A percentile compares a stretch with the other conserved stretches of the same genome.
Evolutionary conservation across 345 rosid species (phyloP).

Genomic region (Passiflora organensis): DNA sequence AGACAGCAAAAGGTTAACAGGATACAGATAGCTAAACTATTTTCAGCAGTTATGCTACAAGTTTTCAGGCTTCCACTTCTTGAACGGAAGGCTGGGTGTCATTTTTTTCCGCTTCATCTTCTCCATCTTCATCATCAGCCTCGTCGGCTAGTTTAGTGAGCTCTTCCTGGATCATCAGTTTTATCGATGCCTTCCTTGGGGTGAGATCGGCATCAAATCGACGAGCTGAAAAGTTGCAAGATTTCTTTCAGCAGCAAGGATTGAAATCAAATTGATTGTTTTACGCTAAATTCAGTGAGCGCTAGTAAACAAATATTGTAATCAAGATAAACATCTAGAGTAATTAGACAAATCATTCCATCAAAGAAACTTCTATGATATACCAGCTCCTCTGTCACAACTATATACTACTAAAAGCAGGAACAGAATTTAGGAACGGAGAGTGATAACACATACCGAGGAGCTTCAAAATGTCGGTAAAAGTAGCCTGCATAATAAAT

Average conservation of each 20-base stretch:
- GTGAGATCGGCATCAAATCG: slow-evolving; percentile 43
- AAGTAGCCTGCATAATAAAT: slow-evolving; percentile 74
- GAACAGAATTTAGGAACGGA: not conserved
- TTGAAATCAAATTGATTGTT: not conserved
- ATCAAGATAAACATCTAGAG: too few relatives aligned
- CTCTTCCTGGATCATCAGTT: slow-evolving; percentile 81
- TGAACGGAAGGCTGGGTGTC: slow-evolving; percentile 14
- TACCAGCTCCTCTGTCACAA: too few relatives aligned
- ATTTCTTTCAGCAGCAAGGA: not conserved
- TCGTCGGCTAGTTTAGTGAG: slow-evolving; percentile 84
- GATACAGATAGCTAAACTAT: slow-evolving; percentile 8
- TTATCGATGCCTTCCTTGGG: slow-evolving; percentile 62
- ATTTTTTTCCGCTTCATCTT: slow-evolving; percentile 31
- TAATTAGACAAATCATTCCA: too few relatives aligned
- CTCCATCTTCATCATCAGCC: slow-evolving; percentile 60
- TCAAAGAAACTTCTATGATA: too few relatives aligned
- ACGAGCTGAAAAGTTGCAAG: slow-evolving; percentile 40
- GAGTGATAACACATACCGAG: slow-evolving; percentile 54
- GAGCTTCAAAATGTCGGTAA: slow-evolving; percentile 74
- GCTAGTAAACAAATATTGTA: too few relatives aligned
- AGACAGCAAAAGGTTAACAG: not conserved
- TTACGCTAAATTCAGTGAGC: too few relatives aligned
- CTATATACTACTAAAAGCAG: too few relatives aligned
- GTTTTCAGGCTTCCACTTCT: slow-evolving; percentile 26
- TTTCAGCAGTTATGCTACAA: not conserved